Evolutionary conservation across 805 yeast species (phyloP).

Genomic region (Clavispora santaluciae): DNA sequence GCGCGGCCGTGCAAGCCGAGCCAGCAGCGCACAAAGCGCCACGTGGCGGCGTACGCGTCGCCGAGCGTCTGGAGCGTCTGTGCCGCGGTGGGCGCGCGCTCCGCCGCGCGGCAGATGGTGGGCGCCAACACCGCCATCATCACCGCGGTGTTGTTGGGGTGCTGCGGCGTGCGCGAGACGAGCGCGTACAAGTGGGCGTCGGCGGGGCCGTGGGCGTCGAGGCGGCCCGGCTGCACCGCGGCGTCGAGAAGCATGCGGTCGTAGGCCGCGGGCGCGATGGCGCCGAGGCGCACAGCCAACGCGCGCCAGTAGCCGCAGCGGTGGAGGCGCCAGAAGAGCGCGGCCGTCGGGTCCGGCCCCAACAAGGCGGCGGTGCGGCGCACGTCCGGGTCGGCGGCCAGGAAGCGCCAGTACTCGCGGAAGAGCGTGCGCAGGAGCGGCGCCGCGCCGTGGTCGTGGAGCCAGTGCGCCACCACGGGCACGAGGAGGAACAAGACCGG

Average conservation of each 20-base stretch:
- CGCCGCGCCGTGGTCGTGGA: slow-evolving; percentile 19
- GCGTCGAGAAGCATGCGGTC: slow-evolving; percentile 22
- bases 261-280: slow-evolving; percentile 8
- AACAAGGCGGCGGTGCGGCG: slow-evolving; percentile 6
- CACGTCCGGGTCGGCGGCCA: slow-evolving; percentile 10
- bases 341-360: slow-evolving; percentile 7
- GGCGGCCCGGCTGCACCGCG: slow-evolving; percentile 15
- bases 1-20: slow-evolving; percentile 9
- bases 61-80: slow-evolving; percentile 14
- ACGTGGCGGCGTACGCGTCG: not conserved
- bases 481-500: slow-evolving; percentile 25
- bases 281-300: slow-evolving; percentile 13
- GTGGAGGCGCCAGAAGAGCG: slow-evolving; percentile 25
- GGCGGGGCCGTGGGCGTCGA: slow-evolving; percentile 5
- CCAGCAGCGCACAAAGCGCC: slow-evolving; percentile 10
- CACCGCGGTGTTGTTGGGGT: slow-evolving; percentile 12
- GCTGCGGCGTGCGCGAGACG: slow-evolving; percentile 9
- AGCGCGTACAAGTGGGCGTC: slow-evolving; percentile 6
- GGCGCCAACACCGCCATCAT: slow-evolving; percentile 7
- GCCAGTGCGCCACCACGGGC: slow-evolving; percentile 37
- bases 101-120: slow-evolving; percentile 2
- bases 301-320: slow-evolving; percentile 27
- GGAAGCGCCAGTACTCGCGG: slow-evolving; percentile 11
- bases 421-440: slow-evolving; percentile 8
- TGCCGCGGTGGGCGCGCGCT: slow-evolving; percentile 1